A percentile compares a stretch with the other conserved stretches of the same genome.
Evolutionary conservation across 2,329 filamentous ascomycete genomes (phyloP).

Genomic region (Cladophialophora exuberans): DNA sequence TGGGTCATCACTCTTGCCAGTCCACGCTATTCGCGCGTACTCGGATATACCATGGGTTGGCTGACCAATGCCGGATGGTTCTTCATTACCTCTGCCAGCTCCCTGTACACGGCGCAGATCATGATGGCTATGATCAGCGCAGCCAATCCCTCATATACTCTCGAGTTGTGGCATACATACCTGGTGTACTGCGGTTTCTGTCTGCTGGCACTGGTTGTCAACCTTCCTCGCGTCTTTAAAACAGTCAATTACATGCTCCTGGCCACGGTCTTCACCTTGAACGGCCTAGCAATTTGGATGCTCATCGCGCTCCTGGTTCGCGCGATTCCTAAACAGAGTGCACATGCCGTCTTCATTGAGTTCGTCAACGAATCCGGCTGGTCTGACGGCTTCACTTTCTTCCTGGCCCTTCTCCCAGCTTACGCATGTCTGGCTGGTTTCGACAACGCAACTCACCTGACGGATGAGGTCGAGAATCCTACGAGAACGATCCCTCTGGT

Average conservation of each 20-base stretch:
- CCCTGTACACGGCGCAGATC: conserved; percentile 12
- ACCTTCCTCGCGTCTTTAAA: conserved; percentile 19
- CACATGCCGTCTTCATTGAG: conserved; percentile 20
- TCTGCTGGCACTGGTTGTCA: conserved; percentile 10
- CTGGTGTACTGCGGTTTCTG: conserved; percentile 27
- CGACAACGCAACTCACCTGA: conserved; percentile 23
- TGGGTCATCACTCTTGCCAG: conserved; percentile 42
- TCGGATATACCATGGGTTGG: conserved; percentile 54
- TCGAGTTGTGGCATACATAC: conserved; percentile 30
- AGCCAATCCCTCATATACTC: conserved; percentile 9
- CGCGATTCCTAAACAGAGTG: conserved; percentile 22
- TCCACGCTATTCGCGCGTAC: conserved; percentile 48
- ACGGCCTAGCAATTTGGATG: conserved; percentile 27
- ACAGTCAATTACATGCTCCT: conserved; percentile 15
- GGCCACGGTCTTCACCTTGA: conserved; percentile 14
- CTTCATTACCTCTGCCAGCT: conserved; percentile 50
- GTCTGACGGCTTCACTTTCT: conserved; percentile 32
- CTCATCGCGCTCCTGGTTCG: conserved; percentile 35
- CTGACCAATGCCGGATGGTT: conserved; percentile 58
- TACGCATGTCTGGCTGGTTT: conserved; percentile 1
- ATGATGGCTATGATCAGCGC: conserved; percentile 14
- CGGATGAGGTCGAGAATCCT: conserved; percentile 25
- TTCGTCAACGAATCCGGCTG: conserved; percentile 35
- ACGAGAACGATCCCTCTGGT: conserved; percentile 19
- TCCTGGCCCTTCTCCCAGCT: conserved; percentile 16